Percentiles rank a stretch among this genome's conserved stretches.
These are phyloP conservation scores for Ophiocordyceps robertsii DNA, from an alignment of 2,329 filamentous ascomycete species.

Conservation along the genomic window DNA sequence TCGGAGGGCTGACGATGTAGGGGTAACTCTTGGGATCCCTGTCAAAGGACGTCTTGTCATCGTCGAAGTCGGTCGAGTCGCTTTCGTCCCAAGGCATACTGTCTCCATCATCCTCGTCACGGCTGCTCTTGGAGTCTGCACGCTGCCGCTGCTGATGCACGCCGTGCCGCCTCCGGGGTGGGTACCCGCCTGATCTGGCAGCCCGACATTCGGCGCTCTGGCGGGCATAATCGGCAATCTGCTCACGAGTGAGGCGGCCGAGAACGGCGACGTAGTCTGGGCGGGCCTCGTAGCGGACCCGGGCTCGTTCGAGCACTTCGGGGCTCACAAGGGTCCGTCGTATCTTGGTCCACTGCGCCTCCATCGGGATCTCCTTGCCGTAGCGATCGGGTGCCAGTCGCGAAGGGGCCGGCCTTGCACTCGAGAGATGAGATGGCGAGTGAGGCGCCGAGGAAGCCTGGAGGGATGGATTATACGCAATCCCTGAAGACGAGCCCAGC, in stretches of 20 bases:
- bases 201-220: constrained; percentile 33
- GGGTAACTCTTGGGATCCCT: constrained; percentile 20
- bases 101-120: constrained; percentile 15
- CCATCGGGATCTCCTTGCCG: constrained; percentile 39
- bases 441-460: neutral
- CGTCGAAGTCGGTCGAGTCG: constrained; percentile 18
- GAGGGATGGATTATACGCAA: constrained; percentile 19
- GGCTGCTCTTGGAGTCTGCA: constrained; percentile 19
- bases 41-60: constrained; percentile 14
- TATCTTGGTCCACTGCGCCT: constrained; percentile 48
- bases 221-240: constrained; percentile 38
- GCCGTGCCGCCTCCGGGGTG: constrained; percentile 4
- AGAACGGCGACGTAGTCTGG: constrained; percentile 48
- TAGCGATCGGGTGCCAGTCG: constrained; percentile 42
- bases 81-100: constrained; percentile 16
- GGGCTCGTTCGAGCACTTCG: constrained; percentile 40
- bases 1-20: constrained; percentile 22
- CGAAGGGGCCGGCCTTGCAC: constrained; percentile 15
- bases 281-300: constrained; percentile 45
- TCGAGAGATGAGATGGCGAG: constrained; percentile 14
- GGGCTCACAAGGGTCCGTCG: constrained; percentile 41
- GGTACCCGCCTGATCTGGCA: constrained; percentile 14
- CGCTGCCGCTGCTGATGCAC: constrained; percentile 6
- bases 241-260: constrained; percentile 35
- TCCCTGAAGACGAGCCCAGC: constrained; percentile 25